These are phyloP conservation scores for Lentithecium fluviatile DNA, from an alignment of 495 filamentous ascomycete species.

Conservation along the genomic window DNA sequence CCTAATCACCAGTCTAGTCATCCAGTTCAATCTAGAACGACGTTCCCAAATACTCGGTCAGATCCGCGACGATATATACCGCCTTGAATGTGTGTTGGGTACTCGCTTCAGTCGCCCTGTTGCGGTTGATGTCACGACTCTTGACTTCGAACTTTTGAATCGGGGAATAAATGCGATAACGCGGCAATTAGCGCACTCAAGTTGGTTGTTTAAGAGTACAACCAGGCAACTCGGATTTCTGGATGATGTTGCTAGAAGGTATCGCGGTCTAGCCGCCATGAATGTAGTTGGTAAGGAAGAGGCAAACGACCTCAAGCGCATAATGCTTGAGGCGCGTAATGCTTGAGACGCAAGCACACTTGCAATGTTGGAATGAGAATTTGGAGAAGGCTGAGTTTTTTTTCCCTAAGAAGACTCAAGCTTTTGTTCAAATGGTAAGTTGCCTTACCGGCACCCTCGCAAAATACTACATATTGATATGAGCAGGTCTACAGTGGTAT, in stretches of 20 bases:
- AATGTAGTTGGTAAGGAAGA: not conserved
- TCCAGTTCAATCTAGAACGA: not conserved
- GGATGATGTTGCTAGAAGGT: constrained; percentile 7
- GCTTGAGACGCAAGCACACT: constrained; percentile 5
- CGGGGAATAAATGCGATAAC: not conserved
- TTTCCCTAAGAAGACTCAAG: constrained; percentile 9
- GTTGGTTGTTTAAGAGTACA: not conserved
- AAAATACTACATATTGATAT: not conserved
- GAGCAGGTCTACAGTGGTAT: constrained; percentile 21
- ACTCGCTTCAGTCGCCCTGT: not conserved
- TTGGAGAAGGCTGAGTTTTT: constrained; percentile 6
- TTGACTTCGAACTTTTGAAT: constrained; percentile 6
- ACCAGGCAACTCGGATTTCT: constrained; percentile 4
- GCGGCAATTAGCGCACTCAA: constrained; percentile 1
- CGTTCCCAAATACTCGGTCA: not conserved
- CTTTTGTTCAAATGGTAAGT: constrained; percentile 15
- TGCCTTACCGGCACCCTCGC: not conserved
- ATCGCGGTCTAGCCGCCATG: not conserved
- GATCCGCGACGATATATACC: not conserved
- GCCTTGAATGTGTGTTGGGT: not conserved
- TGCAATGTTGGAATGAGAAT: constrained; percentile 8
- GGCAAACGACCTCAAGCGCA: not conserved
- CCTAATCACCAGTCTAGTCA: constrained; percentile 9
- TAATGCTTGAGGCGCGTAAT: too few relatives aligned
- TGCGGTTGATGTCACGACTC: not conserved